phyloP scores from a whole-genome alignment of 495 filamentous ascomycete species.

The Rhizodiscina lignyota region DNA sequence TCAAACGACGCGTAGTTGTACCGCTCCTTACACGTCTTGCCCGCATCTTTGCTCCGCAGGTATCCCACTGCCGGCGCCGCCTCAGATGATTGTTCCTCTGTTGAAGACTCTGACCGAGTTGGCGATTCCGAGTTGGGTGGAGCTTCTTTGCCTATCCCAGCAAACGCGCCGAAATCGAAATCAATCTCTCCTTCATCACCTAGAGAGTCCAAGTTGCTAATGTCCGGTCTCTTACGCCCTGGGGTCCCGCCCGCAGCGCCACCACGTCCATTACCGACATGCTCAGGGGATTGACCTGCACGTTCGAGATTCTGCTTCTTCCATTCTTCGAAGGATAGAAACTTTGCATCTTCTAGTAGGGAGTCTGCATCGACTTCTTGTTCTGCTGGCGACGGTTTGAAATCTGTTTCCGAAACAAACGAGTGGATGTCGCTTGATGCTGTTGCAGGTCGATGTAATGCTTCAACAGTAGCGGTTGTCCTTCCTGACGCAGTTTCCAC shows the following conservation, averaged over 20 bases:
- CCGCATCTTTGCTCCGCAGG: conserved; percentile 72
- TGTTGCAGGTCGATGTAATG: not conserved
- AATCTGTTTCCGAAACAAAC: conserved; percentile 4
- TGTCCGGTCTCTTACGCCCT: conserved; percentile 33
- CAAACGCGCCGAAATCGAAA: conserved; percentile 63
- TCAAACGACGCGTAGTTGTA: conserved; percentile 97
- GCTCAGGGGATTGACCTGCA: conserved; percentile 66
- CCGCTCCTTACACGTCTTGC: conserved; percentile 85
- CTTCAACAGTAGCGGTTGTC: not conserved
- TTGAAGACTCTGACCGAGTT: conserved; percentile 1
- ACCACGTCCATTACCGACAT: conserved; percentile 36
- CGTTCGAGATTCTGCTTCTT: conserved; percentile 85
- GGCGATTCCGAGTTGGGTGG: no score
- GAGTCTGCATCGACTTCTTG: conserved; percentile 41
- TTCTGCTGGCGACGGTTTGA: conserved; percentile 1
- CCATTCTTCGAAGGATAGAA: conserved; percentile 98
- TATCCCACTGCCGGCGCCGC: conserved; percentile 27
- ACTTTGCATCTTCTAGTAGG: conserved; percentile 64
- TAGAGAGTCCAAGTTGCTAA: conserved; percentile 49
- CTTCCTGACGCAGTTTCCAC: not conserved
- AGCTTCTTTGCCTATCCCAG: not conserved
- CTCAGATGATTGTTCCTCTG: conserved; percentile 18
- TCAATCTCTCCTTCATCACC: conserved; percentile 89
- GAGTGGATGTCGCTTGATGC: not conserved
- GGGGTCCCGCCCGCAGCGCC: conserved; percentile 23